Conservation (phyloP, 352 stramenopile species). For the Globisporangium uncinulatum region DNA sequence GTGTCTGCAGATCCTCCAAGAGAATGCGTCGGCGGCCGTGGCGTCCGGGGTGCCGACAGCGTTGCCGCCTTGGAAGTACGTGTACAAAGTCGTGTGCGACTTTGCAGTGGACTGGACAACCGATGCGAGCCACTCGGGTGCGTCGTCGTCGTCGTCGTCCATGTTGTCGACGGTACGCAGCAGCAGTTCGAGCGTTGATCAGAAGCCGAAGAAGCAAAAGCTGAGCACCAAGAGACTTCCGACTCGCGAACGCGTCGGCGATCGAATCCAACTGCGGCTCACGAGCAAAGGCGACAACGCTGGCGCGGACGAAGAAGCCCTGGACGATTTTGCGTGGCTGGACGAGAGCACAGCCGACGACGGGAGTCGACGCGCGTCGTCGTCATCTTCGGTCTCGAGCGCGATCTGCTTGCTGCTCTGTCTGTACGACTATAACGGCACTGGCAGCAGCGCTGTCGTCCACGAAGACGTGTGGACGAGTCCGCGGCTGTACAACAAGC, state of each 20-base stretch:
- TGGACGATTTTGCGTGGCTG: conserved; percentile 19
- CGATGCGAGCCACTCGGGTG: conserved; percentile 1
- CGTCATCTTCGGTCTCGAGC: conserved; percentile 20
- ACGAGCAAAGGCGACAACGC: not conserved
- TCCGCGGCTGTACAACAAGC: conserved; percentile 71
- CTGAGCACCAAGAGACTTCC: not conserved
- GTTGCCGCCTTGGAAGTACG: conserved; percentile 67
- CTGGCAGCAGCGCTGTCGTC: conserved; percentile 9
- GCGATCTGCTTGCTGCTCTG: conserved; percentile 51
- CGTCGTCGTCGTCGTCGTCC: not conserved
- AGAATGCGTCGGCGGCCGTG: conserved; percentile 6
- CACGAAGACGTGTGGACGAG: conserved; percentile 60
- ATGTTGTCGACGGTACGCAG: not conserved
- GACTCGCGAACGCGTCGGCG: not conserved
- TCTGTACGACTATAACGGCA: conserved; percentile 44
- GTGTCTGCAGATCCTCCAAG: conserved; percentile 55
- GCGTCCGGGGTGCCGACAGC: not conserved
- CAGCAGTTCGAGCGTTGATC: not conserved
- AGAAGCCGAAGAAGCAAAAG: conserved; percentile 9
- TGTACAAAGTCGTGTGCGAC: conserved; percentile 70
- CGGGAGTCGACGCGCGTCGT: not conserved
- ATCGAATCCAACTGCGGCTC: conserved; percentile 4
- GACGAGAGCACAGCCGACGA: not conserved
- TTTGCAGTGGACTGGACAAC: conserved; percentile 55
- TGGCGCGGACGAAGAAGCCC: no score